phyloP scores from a whole-genome alignment of 208 protist species.

The Lotmaria passim region DNA sequence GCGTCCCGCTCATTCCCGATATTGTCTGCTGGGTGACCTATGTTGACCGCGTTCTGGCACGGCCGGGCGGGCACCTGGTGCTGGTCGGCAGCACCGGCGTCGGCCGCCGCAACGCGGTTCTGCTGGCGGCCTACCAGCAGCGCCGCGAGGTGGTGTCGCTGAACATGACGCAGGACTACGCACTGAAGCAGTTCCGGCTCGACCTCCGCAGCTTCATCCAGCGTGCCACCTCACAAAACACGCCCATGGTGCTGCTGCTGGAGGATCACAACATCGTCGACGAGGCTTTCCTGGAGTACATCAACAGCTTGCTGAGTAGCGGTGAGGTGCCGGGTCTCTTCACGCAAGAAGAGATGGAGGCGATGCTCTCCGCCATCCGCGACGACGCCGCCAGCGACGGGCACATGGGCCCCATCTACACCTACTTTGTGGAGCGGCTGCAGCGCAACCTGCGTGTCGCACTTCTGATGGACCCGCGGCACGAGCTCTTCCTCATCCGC shows the following conservation, averaged over 20 bases:
- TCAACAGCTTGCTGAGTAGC: constrained; percentile 94
- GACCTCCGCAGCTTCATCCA: constrained; percentile 87
- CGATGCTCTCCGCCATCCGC: constrained; percentile 90
- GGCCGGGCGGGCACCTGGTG: constrained; percentile 89
- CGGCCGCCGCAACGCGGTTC: constrained; percentile 85
- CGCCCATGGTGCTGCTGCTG: constrained; percentile 95
- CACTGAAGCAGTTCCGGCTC: constrained; percentile 86
- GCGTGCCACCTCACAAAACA: constrained; percentile 76
- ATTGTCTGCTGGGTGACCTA: constrained; percentile 89
- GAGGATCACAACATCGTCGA: constrained; percentile 97
- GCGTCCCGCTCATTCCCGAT: constrained; percentile 93
- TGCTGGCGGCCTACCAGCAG: constrained; percentile 86
- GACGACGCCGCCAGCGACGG: constrained; percentile 88
- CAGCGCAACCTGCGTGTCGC: constrained; percentile 93
- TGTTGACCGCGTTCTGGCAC: constrained; percentile 90
- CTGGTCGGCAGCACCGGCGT: constrained; percentile 93
- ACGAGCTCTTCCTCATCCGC: constrained; percentile 87
- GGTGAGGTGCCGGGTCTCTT: constrained; percentile 96
- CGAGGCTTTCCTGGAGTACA: constrained; percentile 96
- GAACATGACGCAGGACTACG: constrained; percentile 92
- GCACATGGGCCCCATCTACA: constrained; percentile 79
- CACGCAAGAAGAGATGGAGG: constrained; percentile 96
- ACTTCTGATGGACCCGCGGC: constrained; percentile 93
- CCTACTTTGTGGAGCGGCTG: constrained; percentile 90
- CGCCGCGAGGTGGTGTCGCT: constrained; percentile 89